A percentile compares a stretch with the other conserved stretches of the same genome.
Evolutionary conservation across 2,329 filamentous ascomycete genomes (phyloP).

Genomic region (Colletotrichum acutatum): DNA sequence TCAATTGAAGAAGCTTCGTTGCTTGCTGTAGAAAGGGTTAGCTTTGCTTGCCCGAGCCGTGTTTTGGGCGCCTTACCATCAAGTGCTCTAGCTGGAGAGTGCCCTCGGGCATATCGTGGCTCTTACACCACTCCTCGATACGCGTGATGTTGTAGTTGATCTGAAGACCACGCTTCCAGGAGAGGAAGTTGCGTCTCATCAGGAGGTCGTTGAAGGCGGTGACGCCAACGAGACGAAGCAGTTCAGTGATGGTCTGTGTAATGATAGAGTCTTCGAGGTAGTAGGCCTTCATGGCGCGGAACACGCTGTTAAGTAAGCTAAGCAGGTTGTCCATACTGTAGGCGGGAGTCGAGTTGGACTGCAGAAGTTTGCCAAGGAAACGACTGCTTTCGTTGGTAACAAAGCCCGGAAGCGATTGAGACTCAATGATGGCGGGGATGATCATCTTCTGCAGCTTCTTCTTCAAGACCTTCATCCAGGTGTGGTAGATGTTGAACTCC

Average conservation of each 20-base stretch:
- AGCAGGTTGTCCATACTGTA: constrained; percentile 99
- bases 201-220: constrained; percentile 98
- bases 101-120: constrained; percentile 98
- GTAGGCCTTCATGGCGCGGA: constrained; percentile 98
- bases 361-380: constrained; percentile 96
- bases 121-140: constrained; percentile 99
- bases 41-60: not conserved
- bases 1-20: constrained; percentile 96
- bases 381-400: constrained; percentile 98
- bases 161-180: constrained; percentile 98
- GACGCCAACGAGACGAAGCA: constrained; percentile 91
- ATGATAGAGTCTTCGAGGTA: constrained; percentile 97
- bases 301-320: constrained; percentile 94
- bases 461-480: constrained; percentile 99
- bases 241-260: constrained; percentile 93
- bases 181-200: constrained; percentile 98
- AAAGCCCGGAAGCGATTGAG: constrained; percentile 96
- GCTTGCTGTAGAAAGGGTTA: constrained; percentile 74
- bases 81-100: constrained; percentile 97
- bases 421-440: constrained; percentile 98
- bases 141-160: constrained; percentile 99
- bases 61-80: constrained; percentile 71
- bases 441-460: constrained; percentile 99
- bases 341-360: constrained; percentile 89
- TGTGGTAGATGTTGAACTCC: constrained; percentile 99